Percentiles rank a stretch among this genome's conserved stretches.
Evolutionary conservation across 495 filamentous ascomycete species (phyloP).

Genomic region (Xylaria intraflava): DNA sequence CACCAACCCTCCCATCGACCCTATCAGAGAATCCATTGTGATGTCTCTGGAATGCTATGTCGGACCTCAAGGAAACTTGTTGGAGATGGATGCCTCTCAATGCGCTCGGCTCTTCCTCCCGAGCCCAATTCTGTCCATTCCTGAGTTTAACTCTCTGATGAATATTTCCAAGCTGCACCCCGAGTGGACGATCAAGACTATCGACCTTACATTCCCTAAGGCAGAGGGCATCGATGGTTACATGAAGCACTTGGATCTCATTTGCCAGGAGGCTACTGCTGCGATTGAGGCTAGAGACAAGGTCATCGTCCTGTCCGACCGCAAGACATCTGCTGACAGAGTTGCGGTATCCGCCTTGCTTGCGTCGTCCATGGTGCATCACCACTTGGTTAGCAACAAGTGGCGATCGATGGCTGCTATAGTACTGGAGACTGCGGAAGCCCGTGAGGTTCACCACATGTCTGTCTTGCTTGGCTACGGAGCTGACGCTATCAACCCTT

Average conservation of each 20-base stretch:
- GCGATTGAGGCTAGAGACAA: conserved; percentile 80
- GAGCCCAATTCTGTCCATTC: conserved; percentile 84
- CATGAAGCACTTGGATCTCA: conserved; percentile 78
- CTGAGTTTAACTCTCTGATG: conserved; percentile 85
- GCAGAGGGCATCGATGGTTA: conserved; percentile 78
- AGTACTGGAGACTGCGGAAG: conserved; percentile 90
- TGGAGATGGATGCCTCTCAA: conserved; percentile 89
- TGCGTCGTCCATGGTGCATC: conserved; percentile 91
- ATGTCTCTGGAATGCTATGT: conserved; percentile 99
- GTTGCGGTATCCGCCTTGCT: conserved; percentile 85
- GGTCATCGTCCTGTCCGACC: conserved; percentile 86
- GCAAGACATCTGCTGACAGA: conserved; percentile 74
- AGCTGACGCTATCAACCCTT: conserved; percentile 93
- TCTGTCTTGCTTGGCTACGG: conserved; percentile 96
- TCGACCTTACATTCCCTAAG: conserved; percentile 96
- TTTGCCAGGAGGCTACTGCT: conserved; percentile 80
- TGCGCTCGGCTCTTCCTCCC: conserved; percentile 81
- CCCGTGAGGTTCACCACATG: conserved; percentile 98
- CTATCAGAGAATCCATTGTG: conserved; percentile 96
- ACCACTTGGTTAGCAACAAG: conserved; percentile 94
- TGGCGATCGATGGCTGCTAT: conserved; percentile 88
- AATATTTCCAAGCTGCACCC: conserved; percentile 69
- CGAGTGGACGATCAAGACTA: conserved; percentile 86
- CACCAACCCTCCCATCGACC: conserved; percentile 97
- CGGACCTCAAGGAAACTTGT: conserved; percentile 92